Conservation (phyloP, 768 basidiomycete species). For the Candolleomyces eurysporus region DNA sequence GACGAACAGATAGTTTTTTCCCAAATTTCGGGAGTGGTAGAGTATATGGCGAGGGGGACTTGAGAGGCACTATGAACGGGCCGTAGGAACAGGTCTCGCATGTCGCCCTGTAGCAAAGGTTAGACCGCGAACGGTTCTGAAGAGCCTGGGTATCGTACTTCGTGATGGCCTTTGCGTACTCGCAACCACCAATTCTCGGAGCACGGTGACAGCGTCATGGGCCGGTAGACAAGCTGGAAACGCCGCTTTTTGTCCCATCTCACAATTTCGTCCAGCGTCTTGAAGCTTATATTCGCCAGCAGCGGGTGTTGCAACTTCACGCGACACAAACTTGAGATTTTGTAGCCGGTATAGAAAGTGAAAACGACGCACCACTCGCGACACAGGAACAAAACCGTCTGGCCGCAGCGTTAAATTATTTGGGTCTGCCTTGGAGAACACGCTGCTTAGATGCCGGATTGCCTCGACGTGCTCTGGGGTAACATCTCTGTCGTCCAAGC, state of each 20-base stretch:
- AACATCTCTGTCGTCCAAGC: not conserved
- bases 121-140: not conserved
- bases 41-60: not conserved
- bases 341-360: not conserved
- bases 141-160: not conserved
- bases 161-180: not conserved
- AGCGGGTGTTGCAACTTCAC: not conserved
- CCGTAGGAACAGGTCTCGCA: too few species aligned
- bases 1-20: not conserved
- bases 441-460: not conserved
- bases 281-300: not conserved
- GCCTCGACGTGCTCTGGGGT: conserved; percentile 1
- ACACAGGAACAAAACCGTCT: not conserved
- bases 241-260: not conserved
- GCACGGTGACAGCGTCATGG: not conserved
- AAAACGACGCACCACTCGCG: not conserved
- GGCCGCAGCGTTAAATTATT: not conserved
- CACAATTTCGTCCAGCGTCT: not conserved
- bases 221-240: not conserved
- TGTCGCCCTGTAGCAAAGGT: too few species aligned
- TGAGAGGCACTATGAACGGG: not conserved
- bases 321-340: not conserved
- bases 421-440: not conserved
- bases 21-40: not conserved
- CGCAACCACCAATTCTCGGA: conserved; percentile 4